Evolutionary conservation across 495 filamentous ascomycete genomes (phyloP), one percentile per base, ranked within the genome.

Genomic region (Sphaerosporella brunnea): DNA sequence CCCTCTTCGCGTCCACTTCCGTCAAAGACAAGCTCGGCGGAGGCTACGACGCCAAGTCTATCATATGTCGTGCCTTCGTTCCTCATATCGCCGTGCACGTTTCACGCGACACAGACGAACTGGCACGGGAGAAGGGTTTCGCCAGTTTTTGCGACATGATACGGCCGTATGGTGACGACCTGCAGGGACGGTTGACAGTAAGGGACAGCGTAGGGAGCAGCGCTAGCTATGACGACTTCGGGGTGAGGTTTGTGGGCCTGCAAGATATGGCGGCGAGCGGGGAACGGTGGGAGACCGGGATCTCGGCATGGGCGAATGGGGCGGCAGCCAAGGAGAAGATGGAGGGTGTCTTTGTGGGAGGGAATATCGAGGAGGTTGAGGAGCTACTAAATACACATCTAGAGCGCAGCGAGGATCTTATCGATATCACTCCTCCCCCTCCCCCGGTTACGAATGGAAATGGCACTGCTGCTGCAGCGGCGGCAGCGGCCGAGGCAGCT

Each of bases 171-270:
- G 90, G 88, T n/a, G 90, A 97, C 62, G 72, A 70, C 30, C 69
- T 97, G 0, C 74, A 78, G 26, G 90, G 90, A 20, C 90, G 86
- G 61, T 80, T 97, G 25, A 81, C 80, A 15, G 78, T 97, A 32
- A 69, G 92, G 46, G 92, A 97, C 62, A 93, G 85, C 53, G 70
- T 80, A 49, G 88, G 90, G 8, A 74, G 75, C 26, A 84, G 86
- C 55, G 73, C 71, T 53, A 74, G 73, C 24, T 92, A 80, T 69
- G 90, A 94, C 23, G 85, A 96, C 59, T 97, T 83, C 65, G 80
- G 82, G 1, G 72, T 96, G 41, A 79, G 81, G 36, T 93, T 97
- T 62, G 74, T 79, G 3, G 69, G 74, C 40, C 71, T 80, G 43
- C 71, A 67, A 19, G 77, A 78, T 50, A 72, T 73, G 1, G 61